Conservation (phyloP, 805 yeast species). For the Saturnispora mendoncae region DNA sequence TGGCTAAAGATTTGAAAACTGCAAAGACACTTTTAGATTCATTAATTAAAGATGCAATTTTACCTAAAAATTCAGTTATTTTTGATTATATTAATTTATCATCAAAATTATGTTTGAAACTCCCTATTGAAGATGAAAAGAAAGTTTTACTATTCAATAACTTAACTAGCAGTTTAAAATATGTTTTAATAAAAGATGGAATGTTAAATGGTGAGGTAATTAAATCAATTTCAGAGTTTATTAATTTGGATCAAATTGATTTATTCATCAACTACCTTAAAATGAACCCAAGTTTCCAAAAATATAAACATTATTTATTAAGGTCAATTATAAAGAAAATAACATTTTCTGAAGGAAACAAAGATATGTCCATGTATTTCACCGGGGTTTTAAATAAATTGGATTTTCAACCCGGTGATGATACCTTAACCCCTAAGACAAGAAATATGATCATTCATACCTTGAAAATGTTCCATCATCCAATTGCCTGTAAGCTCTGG, state of each 20-base stretch:
- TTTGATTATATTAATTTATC: constrained; percentile 16
- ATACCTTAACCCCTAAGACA: too few relatives aligned
- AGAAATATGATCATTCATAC: too few relatives aligned
- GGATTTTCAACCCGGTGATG: not conserved
- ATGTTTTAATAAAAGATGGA: constrained; percentile 9
- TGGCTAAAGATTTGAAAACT: constrained; percentile 15
- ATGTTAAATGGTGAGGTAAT: constrained; percentile 11
- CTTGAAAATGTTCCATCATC: too few relatives aligned
- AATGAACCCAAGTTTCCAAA: constrained; percentile 10
- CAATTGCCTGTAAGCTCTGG: too few relatives aligned
- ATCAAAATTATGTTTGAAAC: constrained; percentile 10
- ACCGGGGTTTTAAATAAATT: not conserved
- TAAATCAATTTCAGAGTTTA: constrained; percentile 14
- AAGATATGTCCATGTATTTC: not conserved
- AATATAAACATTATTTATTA: too few relatives aligned
- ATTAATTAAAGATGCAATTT: constrained; percentile 7
- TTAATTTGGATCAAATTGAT: constrained; percentile 14
- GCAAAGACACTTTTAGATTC: constrained; percentile 15
- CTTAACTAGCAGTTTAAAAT: constrained; percentile 15
- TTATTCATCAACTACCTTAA: constrained; percentile 20
- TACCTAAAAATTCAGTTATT: constrained; percentile 14
- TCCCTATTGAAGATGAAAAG: constrained; percentile 14
- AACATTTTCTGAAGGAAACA: too few relatives aligned
- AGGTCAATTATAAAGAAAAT: too few relatives aligned
- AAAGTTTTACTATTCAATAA: constrained; percentile 21